Evolutionary conservation across 176 grass and related monocot species (phyloP), one percentile per base, ranked within the genome.

Genomic region (Oryza nivara): DNA sequence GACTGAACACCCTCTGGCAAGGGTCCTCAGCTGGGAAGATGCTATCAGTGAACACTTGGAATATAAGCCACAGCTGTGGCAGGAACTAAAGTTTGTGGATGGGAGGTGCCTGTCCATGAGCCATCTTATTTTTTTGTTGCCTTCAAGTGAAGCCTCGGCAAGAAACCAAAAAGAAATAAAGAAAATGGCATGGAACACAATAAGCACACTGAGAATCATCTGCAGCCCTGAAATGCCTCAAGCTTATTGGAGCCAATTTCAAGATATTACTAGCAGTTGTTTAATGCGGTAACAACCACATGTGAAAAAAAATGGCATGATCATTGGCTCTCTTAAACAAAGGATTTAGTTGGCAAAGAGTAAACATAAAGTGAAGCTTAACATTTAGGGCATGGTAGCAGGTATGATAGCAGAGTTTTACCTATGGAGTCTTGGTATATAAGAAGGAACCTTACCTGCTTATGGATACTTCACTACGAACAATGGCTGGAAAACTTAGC

Each of bases 81-180:
- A 75, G 63, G 64, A 70, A 40, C 84, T 64, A 83, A 79, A 86
- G 68, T 83, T 80, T 80, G 76, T 15, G 56, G 84, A 80, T 79
- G 26, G n/a, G 81, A 80, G 65, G 80, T 83, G 80, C 3, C 70
- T 83, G 63, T 87, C 84, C 34, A 41, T 41, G 6, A 41, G 40
- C 40, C 40, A 41, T 41, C 7, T 41, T 41, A 41, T 8, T 41
- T 41, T 40, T 41, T 41, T 41, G 40, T 41, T 80, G 85, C 85
- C 76, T 75, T 84, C 76, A 51, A 84, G 70, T 84, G 81, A 87
- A 91, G 85, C 30, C 64, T 91, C 70, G 4, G 70, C 49, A 82
- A 82, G 52, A 16, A 14, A 19, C 6, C 40, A 0, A 22, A 13
- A 71, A 43, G 20, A 40, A 36, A 20, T 2, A 20, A 20, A 70